A percentile compares a stretch with the other conserved stretches of the same genome.
Evolutionary conservation across 768 basidiomycete species (phyloP).

Genomic region (Auriculariales sp.): DNA sequence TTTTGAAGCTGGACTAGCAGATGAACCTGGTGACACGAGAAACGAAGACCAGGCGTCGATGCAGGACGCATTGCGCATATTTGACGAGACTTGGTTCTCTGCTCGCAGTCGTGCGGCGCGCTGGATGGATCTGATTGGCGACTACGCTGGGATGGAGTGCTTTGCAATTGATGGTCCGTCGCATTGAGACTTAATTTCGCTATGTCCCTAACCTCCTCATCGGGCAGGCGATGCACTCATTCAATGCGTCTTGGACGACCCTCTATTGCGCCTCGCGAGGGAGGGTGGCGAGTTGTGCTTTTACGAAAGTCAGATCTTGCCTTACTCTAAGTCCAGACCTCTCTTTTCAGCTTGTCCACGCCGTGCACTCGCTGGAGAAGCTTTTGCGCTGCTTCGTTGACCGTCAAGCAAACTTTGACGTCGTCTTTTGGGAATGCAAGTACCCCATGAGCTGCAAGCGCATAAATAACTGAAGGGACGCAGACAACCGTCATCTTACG

Average conservation of each 20-base stretch:
- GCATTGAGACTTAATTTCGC: not conserved
- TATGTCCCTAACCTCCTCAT: not conserved
- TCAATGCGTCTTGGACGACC: slow-evolving; percentile 43
- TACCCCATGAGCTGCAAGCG: not conserved
- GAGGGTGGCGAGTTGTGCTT: slow-evolving; percentile 21
- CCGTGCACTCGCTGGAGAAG: slow-evolving; percentile 37
- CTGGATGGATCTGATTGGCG: slow-evolving; percentile 60
- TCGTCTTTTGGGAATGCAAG: slow-evolving; percentile 49
- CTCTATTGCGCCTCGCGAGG: slow-evolving; percentile 41
- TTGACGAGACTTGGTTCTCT: slow-evolving; percentile 27
- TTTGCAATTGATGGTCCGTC: slow-evolving; percentile 51
- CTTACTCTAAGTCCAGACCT: slow-evolving; percentile 20
- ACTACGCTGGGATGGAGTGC: slow-evolving; percentile 51
- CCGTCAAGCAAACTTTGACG: slow-evolving; percentile 40
- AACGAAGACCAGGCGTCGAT: not conserved
- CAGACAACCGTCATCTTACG: slow-evolving; percentile 32
- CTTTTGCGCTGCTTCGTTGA: slow-evolving; percentile 31
- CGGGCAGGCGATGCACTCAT: slow-evolving; percentile 48
- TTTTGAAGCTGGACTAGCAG: not conserved
- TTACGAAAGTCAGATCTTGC: not conserved
- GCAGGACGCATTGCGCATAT: slow-evolving; percentile 13
- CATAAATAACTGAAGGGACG: not conserved
- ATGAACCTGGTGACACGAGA: not conserved
- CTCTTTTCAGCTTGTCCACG: slow-evolving; percentile 52
- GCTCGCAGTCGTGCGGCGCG: slow-evolving; percentile 21